Evolutionary conservation across 208 protist genomes (phyloP).

Genomic region (Trichomonas gallinae): DNA sequence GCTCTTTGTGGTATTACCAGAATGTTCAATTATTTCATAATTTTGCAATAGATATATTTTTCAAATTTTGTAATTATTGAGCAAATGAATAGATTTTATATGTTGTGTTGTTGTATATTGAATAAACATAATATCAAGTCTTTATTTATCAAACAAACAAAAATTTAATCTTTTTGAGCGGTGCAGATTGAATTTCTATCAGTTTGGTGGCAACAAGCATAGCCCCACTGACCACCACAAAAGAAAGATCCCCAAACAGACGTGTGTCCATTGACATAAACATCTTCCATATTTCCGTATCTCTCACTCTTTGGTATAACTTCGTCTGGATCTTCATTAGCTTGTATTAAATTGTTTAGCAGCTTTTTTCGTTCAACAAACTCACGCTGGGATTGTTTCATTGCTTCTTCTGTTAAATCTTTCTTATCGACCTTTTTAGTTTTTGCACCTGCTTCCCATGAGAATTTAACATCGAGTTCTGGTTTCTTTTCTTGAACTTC

Average conservation of each 20-base stretch:
- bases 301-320: background rate
- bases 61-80: too few relatives aligned
- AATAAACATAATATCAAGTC: too few relatives aligned
- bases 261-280: background rate
- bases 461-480: background rate
- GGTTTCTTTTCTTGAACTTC: background rate
- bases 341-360: background rate
- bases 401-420: background rate
- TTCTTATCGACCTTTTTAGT: background rate
- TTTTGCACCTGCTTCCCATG: background rate
- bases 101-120: too few relatives aligned
- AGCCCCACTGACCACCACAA: background rate
- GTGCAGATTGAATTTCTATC: background rate
- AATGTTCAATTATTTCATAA: too few relatives aligned
- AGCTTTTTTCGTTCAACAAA: background rate
- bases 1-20: too few relatives aligned
- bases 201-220: background rate
- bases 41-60: too few relatives aligned
- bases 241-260: background rate
- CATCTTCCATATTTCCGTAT: background rate
- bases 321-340: background rate
- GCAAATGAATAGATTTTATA: too few relatives aligned
- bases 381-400: background rate
- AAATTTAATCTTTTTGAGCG: background rate
- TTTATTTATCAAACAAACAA: background rate